These are phyloP conservation scores for Anaeromyces robustus DNA, from an alignment of 192 early-diverging fungal species.

Conservation along the genomic window DNA sequence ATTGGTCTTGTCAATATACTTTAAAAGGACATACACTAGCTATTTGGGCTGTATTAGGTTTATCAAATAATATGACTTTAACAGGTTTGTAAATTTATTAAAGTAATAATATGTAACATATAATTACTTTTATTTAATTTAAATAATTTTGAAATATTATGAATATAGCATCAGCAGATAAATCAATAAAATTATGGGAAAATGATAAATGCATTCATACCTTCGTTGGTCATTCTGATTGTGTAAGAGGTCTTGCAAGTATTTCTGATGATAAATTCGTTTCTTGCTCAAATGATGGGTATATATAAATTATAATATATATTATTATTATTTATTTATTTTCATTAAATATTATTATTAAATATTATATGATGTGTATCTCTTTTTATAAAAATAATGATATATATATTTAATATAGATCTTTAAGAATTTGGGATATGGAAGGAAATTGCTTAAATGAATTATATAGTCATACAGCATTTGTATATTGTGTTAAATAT, in stretches of 20 bases:
- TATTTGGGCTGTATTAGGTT: conserved; percentile 79
- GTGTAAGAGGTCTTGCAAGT: conserved; percentile 61
- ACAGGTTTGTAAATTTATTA: conserved; percentile 39
- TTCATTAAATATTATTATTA: too few relatives aligned
- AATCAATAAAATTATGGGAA: conserved; percentile 74
- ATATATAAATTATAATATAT: not conserved
- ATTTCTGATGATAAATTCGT: conserved; percentile 53
- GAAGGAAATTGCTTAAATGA: conserved; percentile 55
- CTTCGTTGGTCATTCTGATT: conserved; percentile 73
- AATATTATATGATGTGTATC: conserved; percentile 70
- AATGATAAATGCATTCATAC: conserved; percentile 35
- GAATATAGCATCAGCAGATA: conserved; percentile 71
- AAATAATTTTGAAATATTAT: too few relatives aligned
- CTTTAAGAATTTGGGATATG: conserved; percentile 67
- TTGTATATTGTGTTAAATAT: conserved; percentile 70
- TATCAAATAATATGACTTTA: conserved; percentile 50
- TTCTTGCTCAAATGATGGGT: conserved; percentile 81
- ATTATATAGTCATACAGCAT: conserved; percentile 75
- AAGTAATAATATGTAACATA: not conserved
- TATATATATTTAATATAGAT: conserved; percentile 18
- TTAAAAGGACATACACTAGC: conserved; percentile 65
- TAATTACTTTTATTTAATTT: too few relatives aligned
- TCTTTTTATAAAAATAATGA: not conserved
- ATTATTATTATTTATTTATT: too few relatives aligned
- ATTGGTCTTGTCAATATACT: conserved; percentile 51